A percentile compares a stretch with the other conserved stretches of the same genome.
These are phyloP conservation scores for Thermomucor indicae-seudaticae DNA, from an alignment of 371 early-diverging fungal species.

Conservation along the genomic window DNA sequence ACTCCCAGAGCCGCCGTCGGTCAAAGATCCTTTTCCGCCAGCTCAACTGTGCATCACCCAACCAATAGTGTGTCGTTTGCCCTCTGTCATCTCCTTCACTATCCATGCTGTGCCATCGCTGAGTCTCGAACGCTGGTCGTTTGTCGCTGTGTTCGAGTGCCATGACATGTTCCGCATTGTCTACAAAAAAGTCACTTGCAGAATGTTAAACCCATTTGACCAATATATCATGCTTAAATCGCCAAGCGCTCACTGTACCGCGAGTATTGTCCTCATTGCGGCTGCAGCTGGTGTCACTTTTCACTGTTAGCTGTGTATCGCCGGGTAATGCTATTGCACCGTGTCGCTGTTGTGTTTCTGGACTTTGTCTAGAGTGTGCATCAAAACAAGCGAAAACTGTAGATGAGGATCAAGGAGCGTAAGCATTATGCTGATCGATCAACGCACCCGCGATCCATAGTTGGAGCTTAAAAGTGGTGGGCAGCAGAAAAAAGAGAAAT, in stretches of 20 bases:
- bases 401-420: too few species aligned
- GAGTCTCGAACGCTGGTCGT: background rate
- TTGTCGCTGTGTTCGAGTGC: background rate
- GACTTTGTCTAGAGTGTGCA: too few species aligned
- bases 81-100: background rate
- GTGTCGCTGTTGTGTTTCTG: constrained; percentile 1
- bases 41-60: background rate
- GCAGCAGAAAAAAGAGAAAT: too few species aligned
- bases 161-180: background rate
- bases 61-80: background rate
- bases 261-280: background rate
- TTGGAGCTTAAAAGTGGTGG: too few species aligned
- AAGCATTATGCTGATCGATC: too few species aligned
- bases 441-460: too few species aligned
- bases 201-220: background rate
- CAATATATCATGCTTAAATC: too few species aligned
- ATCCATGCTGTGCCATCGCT: background rate
- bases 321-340: constrained; percentile 10
- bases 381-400: too few species aligned
- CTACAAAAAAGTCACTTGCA: background rate
- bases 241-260: too few species aligned
- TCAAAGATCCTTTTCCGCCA: background rate
- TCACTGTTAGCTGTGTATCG: constrained; percentile 1
- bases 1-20: constrained; percentile 4
- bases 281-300: background rate